These are phyloP conservation scores for Musa itinerans DNA, from an alignment of 176 grass and related monocot species.

Conservation along the genomic window DNA sequence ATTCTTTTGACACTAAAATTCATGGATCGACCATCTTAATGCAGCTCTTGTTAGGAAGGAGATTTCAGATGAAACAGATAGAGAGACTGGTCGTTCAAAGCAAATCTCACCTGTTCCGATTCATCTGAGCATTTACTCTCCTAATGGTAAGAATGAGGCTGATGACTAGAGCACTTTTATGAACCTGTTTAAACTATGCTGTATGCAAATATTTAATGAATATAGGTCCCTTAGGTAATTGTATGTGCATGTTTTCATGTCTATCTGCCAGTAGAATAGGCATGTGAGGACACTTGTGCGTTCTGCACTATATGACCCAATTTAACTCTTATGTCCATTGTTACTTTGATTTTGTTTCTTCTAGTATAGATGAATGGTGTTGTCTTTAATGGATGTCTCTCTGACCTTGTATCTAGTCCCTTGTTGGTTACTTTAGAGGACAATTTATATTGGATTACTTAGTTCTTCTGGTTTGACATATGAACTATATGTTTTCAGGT, in stretches of 20 bases:
- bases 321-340: neutral
- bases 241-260: neutral
- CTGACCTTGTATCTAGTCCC: too few species aligned
- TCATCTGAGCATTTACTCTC: conserved; percentile 27
- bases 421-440: neutral
- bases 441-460: neutral
- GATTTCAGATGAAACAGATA: conserved; percentile 29
- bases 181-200: neutral
- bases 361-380: too few species aligned
- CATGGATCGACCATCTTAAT: neutral
- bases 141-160: conserved; percentile 12
- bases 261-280: neutral
- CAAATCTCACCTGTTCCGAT: conserved; percentile 26
- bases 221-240: neutral
- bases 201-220: neutral
- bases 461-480: neutral
- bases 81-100: conserved; percentile 20
- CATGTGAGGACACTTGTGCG: neutral
- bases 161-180: neutral
- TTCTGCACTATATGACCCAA: neutral
- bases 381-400: too few species aligned
- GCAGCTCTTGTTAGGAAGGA: conserved; percentile 27
- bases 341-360: too few species aligned
- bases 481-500: neutral
- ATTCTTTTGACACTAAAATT: neutral